A percentile compares a stretch with the other conserved stretches of the same genome.
phyloP scores from a whole-genome alignment of 2,329 filamentous ascomycete genomes.

The Penicillium sp. region DNA sequence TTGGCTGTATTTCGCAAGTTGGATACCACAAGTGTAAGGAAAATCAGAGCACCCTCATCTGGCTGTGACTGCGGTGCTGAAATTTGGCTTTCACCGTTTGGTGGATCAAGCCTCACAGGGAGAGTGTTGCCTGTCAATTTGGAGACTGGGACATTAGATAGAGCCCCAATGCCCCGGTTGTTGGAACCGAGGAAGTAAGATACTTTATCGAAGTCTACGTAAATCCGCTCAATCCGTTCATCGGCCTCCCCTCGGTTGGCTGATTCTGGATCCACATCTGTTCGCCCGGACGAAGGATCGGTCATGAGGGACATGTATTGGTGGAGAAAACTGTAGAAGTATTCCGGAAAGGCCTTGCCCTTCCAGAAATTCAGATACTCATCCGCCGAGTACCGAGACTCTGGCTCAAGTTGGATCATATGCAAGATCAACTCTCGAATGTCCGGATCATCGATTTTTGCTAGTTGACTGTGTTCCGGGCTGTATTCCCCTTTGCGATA shows the following conservation, averaged over 20 bases:
- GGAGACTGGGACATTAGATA: slow-evolving; percentile 33
- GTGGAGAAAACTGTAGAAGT: slow-evolving; percentile 96
- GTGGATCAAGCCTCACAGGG: slow-evolving; percentile 81
- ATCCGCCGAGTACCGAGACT: slow-evolving; percentile 87
- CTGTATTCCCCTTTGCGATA: slow-evolving; percentile 93
- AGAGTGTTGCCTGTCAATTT: slow-evolving; percentile 46
- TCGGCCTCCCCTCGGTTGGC: slow-evolving; percentile 83
- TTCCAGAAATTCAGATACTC: slow-evolving; percentile 93
- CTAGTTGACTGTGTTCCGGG: slow-evolving; percentile 74
- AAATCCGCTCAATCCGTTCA: slow-evolving; percentile 90
- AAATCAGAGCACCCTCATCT: slow-evolving; percentile 90
- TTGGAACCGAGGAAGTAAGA: slow-evolving; percentile 86
- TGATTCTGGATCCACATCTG: slow-evolving; percentile 64
- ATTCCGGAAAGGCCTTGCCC: slow-evolving; percentile 86
- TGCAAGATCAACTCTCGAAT: slow-evolving; percentile 86
- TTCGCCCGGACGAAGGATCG: slow-evolving; percentile 78
- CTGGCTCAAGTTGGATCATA: slow-evolving; percentile 94
- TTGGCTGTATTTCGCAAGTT: slow-evolving; percentile 87
- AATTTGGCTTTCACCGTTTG: slow-evolving; percentile 74
- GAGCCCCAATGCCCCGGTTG: slow-evolving; percentile 47
- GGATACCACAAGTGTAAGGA: slow-evolving; percentile 83
- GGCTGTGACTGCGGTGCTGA: slow-evolving; percentile 61
- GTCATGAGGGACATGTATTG: slow-evolving; percentile 97
- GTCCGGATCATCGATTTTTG: slow-evolving; percentile 82
- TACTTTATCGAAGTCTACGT: slow-evolving; percentile 95